Evolutionary conservation across 495 filamentous ascomycete genomes (phyloP), one percentile per base, ranked within the genome.

Genomic region (Xylaria curta): DNA sequence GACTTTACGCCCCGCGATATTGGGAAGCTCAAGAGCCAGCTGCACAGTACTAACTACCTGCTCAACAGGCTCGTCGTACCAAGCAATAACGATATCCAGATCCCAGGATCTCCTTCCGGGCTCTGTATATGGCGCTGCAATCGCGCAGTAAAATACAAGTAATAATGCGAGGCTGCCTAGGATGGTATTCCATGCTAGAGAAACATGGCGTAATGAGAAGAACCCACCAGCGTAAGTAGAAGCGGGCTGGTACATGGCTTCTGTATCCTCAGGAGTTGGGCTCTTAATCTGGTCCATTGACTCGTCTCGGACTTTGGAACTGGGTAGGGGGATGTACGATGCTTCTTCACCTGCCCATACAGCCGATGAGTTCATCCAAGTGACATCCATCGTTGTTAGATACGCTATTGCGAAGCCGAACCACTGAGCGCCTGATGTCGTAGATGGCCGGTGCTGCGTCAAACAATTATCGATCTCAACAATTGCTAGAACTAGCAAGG

Each of bases 61-160:
- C 17, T 71, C 69, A 40, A 71, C 15, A 36, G 69, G 69, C 69
- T 71, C 69, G 44, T 71, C 69, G 28, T 71, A 71, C 62, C 69
- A 54, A 6, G 69, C 69, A 24, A 71, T 42, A 13, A 71, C 69
- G 53, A 71, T 66, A 42, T 71, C 69, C 2, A 71, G 42, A 66
- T 71, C 69, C 69, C 69, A 71, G 44, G 61, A 66, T 24, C 69
- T 59, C n/a, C 56, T 66, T 33, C 0, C 51, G 2, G 62, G 49
- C 26, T 71, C 62, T 15, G 28, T 26, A 42, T 46, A 56, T 1
- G 69, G 42, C 51, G 36, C 42, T 31, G 49, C 62, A 1, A 71
- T 26, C 24, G 69, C 69, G 26, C 61, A 71, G 9, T 65, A 65
- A 26, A 66, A 58, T 44, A 56, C 36, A 4, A 71, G 40, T n/a